A percentile compares a stretch with the other conserved stretches of the same genome.
Evolutionary conservation across 305 asterid species (phyloP).

Genomic region (Rubia tinctorum): DNA sequence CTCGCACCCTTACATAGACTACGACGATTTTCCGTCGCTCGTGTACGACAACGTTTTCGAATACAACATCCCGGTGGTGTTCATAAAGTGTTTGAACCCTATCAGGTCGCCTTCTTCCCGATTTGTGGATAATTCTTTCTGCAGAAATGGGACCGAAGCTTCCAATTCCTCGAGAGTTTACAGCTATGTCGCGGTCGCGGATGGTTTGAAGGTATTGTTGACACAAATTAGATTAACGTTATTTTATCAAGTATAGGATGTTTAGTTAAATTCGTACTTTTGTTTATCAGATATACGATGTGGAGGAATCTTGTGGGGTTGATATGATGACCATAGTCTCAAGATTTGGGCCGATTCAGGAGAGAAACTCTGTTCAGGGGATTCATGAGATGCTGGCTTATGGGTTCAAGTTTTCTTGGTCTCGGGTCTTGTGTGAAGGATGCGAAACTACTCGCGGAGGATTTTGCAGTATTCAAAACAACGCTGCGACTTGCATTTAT

Average conservation of each 20-base stretch:
- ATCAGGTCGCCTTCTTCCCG: slow-evolving; percentile 14
- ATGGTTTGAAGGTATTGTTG: slow-evolving; percentile 13
- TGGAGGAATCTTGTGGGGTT: slow-evolving; percentile 50
- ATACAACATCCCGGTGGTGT: slow-evolving; percentile 15
- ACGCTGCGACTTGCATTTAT: slow-evolving; percentile 34
- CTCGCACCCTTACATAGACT: background rate
- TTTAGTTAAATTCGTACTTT: background rate
- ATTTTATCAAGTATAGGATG: too few species aligned
- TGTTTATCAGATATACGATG: slow-evolving; percentile 17
- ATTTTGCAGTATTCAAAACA: slow-evolving; percentile 40
- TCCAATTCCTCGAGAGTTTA: slow-evolving; percentile 14
- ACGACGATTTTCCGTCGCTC: slow-evolving; percentile 13
- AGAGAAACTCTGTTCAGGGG: slow-evolving; percentile 33
- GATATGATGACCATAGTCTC: slow-evolving; percentile 31
- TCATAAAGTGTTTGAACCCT: slow-evolving; percentile 15
- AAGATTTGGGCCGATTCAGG: slow-evolving; percentile 15
- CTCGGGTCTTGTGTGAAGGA: slow-evolving; percentile 36
- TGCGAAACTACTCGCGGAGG: slow-evolving; percentile 50
- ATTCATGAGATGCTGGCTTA: slow-evolving; percentile 43
- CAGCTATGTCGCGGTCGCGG: slow-evolving; percentile 35
- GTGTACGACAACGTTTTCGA: background rate
- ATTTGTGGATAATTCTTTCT: slow-evolving; percentile 19
- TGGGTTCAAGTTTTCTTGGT: slow-evolving; percentile 72
- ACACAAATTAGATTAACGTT: background rate
- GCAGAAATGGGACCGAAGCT: slow-evolving; percentile 2